A percentile compares a stretch with the other conserved stretches of the same genome.
phyloP scores from a whole-genome alignment of 768 basidiomycete genomes.

The Mycena amicta region DNA sequence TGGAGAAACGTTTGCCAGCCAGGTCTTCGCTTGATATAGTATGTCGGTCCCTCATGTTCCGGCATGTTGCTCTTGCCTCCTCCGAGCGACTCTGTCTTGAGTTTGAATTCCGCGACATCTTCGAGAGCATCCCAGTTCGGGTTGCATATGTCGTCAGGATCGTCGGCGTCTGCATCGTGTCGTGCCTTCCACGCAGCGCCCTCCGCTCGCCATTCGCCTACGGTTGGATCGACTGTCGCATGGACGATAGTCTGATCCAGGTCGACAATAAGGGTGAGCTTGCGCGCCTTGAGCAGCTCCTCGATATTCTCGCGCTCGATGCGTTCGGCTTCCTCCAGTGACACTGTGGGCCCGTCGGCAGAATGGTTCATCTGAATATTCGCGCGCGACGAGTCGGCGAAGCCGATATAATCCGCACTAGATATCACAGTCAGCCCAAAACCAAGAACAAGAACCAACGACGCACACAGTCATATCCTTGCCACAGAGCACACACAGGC shows the following conservation, averaged over 20 bases:
- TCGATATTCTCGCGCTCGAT: constrained; percentile 84
- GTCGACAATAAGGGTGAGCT: constrained; percentile 95
- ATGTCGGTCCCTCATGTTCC: constrained; percentile 85
- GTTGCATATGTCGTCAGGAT: constrained; percentile 69
- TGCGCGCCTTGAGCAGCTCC: constrained; percentile 72
- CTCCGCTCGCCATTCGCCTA: constrained; percentile 94
- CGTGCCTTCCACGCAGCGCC: constrained; percentile 79
- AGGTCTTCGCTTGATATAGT: constrained; percentile 96
- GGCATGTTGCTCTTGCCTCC: constrained; percentile 63
- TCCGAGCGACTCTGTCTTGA: constrained; percentile 82
- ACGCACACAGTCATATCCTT: constrained; percentile 92
- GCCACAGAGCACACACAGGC: constrained; percentile 92
- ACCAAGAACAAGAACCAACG: constrained; percentile 9
- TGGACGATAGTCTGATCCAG: constrained; percentile 99
- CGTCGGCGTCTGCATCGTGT: constrained; percentile 49
- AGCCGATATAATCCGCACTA: constrained; percentile 86
- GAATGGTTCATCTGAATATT: constrained; percentile 95
- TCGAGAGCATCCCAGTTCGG: constrained; percentile 92
- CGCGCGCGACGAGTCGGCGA: constrained; percentile 83
- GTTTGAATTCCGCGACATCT: constrained; percentile 87
- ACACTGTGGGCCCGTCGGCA: constrained; percentile 88
- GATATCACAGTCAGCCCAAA: constrained; percentile 18
- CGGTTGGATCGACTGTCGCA: constrained; percentile 97
- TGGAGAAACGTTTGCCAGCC: constrained; percentile 82
- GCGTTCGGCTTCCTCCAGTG: constrained; percentile 87